A percentile compares a stretch with the other conserved stretches of the same genome.
Conservation (phyloP, 176 grass and related monocot genomes). For the Poa annua region DNA sequence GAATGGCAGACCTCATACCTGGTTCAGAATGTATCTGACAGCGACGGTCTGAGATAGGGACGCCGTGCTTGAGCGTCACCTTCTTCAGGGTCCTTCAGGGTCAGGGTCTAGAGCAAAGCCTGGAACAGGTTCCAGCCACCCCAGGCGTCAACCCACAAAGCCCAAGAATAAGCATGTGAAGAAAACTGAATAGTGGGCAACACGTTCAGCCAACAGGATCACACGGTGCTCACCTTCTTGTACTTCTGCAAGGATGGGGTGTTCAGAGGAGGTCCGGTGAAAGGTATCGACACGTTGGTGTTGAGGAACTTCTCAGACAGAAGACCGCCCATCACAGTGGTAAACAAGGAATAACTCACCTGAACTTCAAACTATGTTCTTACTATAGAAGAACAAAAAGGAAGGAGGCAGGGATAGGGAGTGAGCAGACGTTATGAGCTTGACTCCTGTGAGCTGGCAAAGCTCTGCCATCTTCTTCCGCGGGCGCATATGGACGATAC, state of each 20-base stretch:
- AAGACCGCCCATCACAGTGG: constrained; percentile 87
- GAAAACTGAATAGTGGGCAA: neutral
- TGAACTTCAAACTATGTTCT: constrained; percentile 5
- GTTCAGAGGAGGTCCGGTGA: constrained; percentile 80
- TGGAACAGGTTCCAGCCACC: constrained; percentile 94
- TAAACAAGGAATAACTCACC: constrained; percentile 44
- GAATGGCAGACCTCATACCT: constrained; percentile 47
- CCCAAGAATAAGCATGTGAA: constrained; percentile 23
- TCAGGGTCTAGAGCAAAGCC: constrained; percentile 77
- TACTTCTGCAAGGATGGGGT: constrained; percentile 92
- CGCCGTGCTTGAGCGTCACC: constrained; percentile 86
- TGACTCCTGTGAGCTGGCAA: constrained; percentile 82
- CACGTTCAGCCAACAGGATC: constrained; percentile 20
- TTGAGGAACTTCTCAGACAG: constrained; percentile 93
- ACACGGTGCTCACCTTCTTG: constrained; percentile 62
- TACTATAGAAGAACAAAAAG: neutral
- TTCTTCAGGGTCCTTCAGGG: constrained; percentile 75
- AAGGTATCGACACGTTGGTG: constrained; percentile 81
- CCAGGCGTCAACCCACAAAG: constrained; percentile 68
- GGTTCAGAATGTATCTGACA: constrained; percentile 87
- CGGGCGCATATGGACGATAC: constrained; percentile 83
- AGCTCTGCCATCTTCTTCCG: constrained; percentile 89
- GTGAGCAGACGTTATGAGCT: constrained; percentile 81
- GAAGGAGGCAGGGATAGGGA: neutral
- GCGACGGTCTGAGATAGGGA: constrained; percentile 70